These are phyloP conservation scores for Cerrena zonata DNA, from an alignment of 1,284 basidiomycete genomes.

Conservation along the genomic window DNA sequence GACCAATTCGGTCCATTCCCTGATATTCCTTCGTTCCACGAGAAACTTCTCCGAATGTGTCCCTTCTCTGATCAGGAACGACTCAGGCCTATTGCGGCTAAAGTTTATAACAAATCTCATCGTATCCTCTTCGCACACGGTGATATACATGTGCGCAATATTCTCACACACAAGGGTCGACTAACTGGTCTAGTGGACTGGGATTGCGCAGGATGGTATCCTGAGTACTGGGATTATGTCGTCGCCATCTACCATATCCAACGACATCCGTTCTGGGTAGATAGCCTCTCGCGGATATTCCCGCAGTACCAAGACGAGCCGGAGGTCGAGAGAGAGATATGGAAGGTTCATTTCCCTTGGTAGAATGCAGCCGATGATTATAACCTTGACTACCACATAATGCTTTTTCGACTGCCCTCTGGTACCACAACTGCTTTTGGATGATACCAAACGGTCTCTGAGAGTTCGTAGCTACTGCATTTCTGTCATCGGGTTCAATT, in stretches of 20 bases:
- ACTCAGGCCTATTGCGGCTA: background rate
- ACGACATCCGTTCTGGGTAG: background rate
- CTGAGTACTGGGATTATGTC: conserved; percentile 12
- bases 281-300: background rate
- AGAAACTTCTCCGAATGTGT: background rate
- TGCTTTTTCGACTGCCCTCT: too few relatives aligned
- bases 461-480: too few relatives aligned
- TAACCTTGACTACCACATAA: too few relatives aligned
- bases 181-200: conserved; percentile 10
- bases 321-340: background rate
- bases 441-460: too few relatives aligned
- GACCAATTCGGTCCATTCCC: conserved; percentile 2
- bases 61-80: too few relatives aligned
- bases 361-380: too few relatives aligned
- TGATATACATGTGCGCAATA: conserved; percentile 10
- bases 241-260: conserved; percentile 6
- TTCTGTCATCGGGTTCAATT: too few relatives aligned
- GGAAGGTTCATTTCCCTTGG: too few relatives aligned
- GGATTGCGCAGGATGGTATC: conserved; percentile 10
- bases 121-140: conserved; percentile 12
- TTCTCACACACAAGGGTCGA: conserved; percentile 6
- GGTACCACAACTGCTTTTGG: too few relatives aligned
- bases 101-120: background rate
- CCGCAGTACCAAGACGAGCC: background rate
- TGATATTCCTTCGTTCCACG: conserved; percentile 3